phyloP scores from a whole-genome alignment of 495 filamentous ascomycete species.

The Thermochaetoides thermophila region DNA sequence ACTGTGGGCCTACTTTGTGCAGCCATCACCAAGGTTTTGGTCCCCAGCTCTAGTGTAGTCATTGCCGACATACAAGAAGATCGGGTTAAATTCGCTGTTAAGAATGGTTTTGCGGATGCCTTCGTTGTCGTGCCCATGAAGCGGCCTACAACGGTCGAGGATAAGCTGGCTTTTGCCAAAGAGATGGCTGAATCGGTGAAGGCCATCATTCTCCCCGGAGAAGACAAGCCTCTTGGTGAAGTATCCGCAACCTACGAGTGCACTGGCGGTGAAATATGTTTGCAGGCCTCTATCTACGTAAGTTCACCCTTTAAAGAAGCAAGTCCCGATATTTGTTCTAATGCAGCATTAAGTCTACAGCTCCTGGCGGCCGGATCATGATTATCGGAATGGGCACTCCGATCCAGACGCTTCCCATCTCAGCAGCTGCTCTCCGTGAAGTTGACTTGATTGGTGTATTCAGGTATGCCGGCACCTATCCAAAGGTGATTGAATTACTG shows the following conservation, averaged over 20 bases:
- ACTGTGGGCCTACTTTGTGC: constrained; percentile 67
- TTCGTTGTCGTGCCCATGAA: constrained; percentile 45
- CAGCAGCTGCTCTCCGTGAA: constrained; percentile 74
- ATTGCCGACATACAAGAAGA: constrained; percentile 70
- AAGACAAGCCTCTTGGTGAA: constrained; percentile 30
- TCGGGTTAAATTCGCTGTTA: constrained; percentile 54
- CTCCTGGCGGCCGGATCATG: constrained; percentile 66
- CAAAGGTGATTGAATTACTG: constrained; percentile 57
- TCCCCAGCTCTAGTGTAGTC: constrained; percentile 30
- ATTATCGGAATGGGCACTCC: constrained; percentile 93
- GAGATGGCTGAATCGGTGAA: constrained; percentile 41
- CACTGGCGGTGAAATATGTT: constrained; percentile 74
- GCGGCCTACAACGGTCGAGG: constrained; percentile 38
- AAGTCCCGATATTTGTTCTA: constrained; percentile 1
- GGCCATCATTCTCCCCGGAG: constrained; percentile 19
- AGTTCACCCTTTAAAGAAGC: constrained; percentile 6
- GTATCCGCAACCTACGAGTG: constrained; percentile 82
- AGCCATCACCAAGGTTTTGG: constrained; percentile 38
- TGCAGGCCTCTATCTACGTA: constrained; percentile 79
- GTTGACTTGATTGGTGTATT: constrained; percentile 88
- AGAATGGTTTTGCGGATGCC: constrained; percentile 51
- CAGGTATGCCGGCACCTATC: constrained; percentile 76
- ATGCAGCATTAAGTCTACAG: constrained; percentile 34
- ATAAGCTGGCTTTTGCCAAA: constrained; percentile 46
- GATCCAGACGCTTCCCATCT: constrained; percentile 73